Evolutionary conservation across 768 basidiomycete genomes (phyloP).

Genomic region (Suillus paluster): DNA sequence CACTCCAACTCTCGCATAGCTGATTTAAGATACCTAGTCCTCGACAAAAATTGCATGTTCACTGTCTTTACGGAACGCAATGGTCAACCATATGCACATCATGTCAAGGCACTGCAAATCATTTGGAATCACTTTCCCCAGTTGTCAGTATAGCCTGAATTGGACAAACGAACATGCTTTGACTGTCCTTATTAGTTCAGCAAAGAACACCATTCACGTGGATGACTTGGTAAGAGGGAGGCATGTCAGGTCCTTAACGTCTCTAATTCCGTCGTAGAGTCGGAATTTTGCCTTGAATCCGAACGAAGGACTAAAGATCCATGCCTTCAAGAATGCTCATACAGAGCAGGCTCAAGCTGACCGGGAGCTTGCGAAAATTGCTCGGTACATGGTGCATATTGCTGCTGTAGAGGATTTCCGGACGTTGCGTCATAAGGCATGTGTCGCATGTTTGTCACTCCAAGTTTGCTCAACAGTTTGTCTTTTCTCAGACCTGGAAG

Average conservation of each 20-base stretch:
- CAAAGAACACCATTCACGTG: slow-evolving; percentile 82
- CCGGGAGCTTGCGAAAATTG: slow-evolving; percentile 69
- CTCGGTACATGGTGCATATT: slow-evolving; percentile 68
- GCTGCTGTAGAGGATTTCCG: slow-evolving; percentile 64
- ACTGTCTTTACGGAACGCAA: slow-evolving; percentile 79
- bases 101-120: slow-evolving; percentile 81
- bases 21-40: slow-evolving; percentile 48
- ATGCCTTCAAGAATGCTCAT: slow-evolving; percentile 80
- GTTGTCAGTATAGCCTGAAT: slow-evolving; percentile 50
- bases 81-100: slow-evolving; percentile 77
- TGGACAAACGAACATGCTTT: neutral
- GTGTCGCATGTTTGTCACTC: slow-evolving; percentile 16
- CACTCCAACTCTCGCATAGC: neutral
- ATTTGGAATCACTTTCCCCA: slow-evolving; percentile 89
- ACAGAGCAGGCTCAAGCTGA: slow-evolving; percentile 66
- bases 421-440: slow-evolving; percentile 67
- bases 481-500: slow-evolving; percentile 38
- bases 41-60: slow-evolving; percentile 91
- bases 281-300: slow-evolving; percentile 92
- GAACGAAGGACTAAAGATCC: slow-evolving; percentile 80
- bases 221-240: slow-evolving; percentile 72
- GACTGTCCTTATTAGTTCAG: slow-evolving; percentile 44
- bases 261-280: slow-evolving; percentile 43
- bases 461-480: neutral
- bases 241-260: neutral